Evolutionary conservation across 352 stramenopile species (phyloP).

Genomic region (Phytopythium chamaehyphon): DNA sequence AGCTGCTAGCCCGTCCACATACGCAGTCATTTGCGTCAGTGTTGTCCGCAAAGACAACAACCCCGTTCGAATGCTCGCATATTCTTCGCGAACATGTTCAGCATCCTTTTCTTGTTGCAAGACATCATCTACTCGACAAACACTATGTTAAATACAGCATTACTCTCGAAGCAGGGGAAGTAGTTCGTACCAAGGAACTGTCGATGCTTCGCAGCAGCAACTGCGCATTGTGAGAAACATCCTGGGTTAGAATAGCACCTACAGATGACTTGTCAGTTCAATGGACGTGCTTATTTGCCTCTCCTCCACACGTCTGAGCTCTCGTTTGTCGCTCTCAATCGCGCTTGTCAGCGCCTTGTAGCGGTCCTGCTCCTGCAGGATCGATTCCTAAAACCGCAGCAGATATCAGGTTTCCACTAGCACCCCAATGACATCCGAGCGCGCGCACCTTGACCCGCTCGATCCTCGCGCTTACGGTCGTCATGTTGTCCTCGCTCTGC

Average conservation of each 20-base stretch:
- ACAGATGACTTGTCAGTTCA: too few species aligned
- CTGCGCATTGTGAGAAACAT: conserved; percentile 12
- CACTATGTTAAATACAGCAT: background rate
- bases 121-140: conserved; percentile 24
- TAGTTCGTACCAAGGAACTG: conserved; percentile 26
- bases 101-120: conserved; percentile 28
- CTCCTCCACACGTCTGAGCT: conserved; percentile 37
- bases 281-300: conserved; percentile 42
- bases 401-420: background rate
- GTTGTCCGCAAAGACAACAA: conserved; percentile 2
- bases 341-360: conserved; percentile 28
- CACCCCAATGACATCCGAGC: background rate
- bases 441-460: conserved; percentile 37
- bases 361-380: conserved; percentile 33
- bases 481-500: conserved; percentile 52
- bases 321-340: conserved; percentile 18
- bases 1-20: background rate
- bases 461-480: conserved; percentile 34
- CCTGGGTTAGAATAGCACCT: conserved; percentile 2
- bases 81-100: conserved; percentile 18
- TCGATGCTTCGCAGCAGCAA: conserved; percentile 35
- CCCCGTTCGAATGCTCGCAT: conserved; percentile 13
- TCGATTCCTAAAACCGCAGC: conserved; percentile 24
- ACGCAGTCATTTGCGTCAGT: background rate
- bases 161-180: too few species aligned